Evolutionary conservation across 179 eudicot genomes (phyloP).

Genomic region (Actinidia chinensis): DNA sequence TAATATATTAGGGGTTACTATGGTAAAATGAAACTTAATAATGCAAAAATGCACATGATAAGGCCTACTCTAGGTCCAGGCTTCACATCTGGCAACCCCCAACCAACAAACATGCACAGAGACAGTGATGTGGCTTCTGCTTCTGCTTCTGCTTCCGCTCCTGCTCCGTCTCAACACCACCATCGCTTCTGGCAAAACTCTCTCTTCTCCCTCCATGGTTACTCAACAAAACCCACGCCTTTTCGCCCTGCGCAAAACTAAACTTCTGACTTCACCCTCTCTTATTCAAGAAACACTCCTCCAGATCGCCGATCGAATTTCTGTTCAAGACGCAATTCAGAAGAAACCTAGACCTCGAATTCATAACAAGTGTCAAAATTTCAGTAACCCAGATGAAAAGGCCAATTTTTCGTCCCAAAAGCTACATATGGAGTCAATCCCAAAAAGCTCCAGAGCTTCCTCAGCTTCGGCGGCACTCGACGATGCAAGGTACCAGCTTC

Average conservation of each 20-base stretch:
- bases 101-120: not conserved
- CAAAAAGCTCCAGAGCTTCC: conserved; percentile 63
- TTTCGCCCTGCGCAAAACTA: not conserved
- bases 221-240: conserved; percentile 18
- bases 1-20: no score
- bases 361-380: conserved; percentile 17
- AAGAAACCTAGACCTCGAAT: conserved; percentile 14
- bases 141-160: no score
- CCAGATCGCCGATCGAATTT: conserved; percentile 27
- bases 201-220: conserved; percentile 19
- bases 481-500: conserved; percentile 57
- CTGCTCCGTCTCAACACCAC: conserved; percentile 16
- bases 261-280: conserved; percentile 17
- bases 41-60: no score
- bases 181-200: conserved; percentile 24
- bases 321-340: conserved; percentile 36
- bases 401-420: conserved; percentile 26
- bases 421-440: conserved; percentile 85
- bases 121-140: conserved; percentile 31
- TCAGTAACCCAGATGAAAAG: conserved; percentile 28
- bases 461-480: conserved; percentile 44
- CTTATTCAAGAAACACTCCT: conserved; percentile 13
- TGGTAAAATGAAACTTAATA: no score
- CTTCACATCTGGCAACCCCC: not conserved
- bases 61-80: no score